A percentile compares a stretch with the other conserved stretches of the same genome.
Evolutionary conservation across 163 green algal genomes (phyloP).

Genomic region (Chlorella variabilis): DNA sequence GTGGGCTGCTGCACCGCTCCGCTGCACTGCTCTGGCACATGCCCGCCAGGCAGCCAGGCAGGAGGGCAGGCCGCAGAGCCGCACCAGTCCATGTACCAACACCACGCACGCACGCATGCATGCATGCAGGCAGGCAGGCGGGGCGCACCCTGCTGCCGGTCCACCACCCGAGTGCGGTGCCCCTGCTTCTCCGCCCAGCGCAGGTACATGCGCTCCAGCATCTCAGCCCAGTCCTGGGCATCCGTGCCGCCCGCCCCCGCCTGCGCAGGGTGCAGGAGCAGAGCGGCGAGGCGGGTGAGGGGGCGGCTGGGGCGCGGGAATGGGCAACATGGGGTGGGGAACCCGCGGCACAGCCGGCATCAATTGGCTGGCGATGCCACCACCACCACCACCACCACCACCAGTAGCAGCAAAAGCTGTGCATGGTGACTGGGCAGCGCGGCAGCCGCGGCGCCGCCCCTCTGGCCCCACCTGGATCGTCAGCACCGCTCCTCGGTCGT

Average conservation of each 20-base stretch:
- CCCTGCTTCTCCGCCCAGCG: constrained; percentile 66
- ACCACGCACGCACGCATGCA: too few species aligned
- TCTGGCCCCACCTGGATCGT: constrained; percentile 32
- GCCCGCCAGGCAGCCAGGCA: not conserved
- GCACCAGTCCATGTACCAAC: too few species aligned
- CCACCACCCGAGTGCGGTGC: constrained; percentile 52
- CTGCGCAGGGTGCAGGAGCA: constrained; percentile 22
- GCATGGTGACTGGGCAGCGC: too few species aligned
- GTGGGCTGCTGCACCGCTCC: too few species aligned
- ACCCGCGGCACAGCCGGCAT: too few species aligned
- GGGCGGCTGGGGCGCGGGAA: not conserved
- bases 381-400: too few species aligned
- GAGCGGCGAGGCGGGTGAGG: not conserved
- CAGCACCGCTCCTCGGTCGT: constrained; percentile 52
- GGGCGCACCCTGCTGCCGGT: constrained; percentile 32
- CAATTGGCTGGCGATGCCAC: too few species aligned
- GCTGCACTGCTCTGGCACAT: too few species aligned
- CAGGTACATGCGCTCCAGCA: constrained; percentile 96
- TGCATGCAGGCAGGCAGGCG: not conserved
- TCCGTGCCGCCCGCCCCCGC: constrained; percentile 89
- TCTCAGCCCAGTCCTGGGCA: constrained; percentile 92
- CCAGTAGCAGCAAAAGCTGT: too few species aligned
- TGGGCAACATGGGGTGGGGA: too few species aligned
- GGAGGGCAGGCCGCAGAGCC: too few species aligned
- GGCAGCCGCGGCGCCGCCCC: too few species aligned